phyloP scores from a whole-genome alignment of 345 rosid genomes.

The Hirschfeldia incana region DNA sequence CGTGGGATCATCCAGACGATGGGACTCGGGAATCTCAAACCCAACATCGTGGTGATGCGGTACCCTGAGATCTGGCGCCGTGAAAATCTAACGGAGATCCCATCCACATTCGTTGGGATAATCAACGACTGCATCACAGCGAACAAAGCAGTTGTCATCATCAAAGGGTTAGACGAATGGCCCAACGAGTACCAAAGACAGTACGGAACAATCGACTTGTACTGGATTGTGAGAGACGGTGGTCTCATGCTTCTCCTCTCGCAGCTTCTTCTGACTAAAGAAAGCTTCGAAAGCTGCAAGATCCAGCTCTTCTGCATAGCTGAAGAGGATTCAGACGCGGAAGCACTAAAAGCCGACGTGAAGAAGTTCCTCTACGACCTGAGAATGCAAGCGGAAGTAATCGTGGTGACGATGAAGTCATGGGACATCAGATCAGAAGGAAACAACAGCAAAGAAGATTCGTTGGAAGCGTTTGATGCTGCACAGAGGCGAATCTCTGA shows the following conservation, averaged over 20 bases:
- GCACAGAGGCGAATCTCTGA: conserved; percentile 69
- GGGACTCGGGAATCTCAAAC: conserved; percentile 99
- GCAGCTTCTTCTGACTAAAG: conserved; percentile 96
- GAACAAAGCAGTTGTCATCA: conserved; percentile 96
- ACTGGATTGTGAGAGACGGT: conserved; percentile 98
- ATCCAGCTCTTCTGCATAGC: conserved; percentile 99
- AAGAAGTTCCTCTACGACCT: conserved; percentile 96
- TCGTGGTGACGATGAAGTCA: conserved; percentile 88
- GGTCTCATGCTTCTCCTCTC: conserved; percentile 99
- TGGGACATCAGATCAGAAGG: conserved; percentile 77
- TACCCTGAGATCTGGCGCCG: conserved; percentile 99
- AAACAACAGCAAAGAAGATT: conserved; percentile 66
- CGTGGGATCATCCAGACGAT: conserved; percentile 97
- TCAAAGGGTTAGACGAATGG: conserved; percentile 99
- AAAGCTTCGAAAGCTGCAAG: conserved; percentile 97
- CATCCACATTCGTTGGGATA: conserved; percentile 85
- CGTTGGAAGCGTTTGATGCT: conserved; percentile 70
- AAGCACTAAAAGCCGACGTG: conserved; percentile 90
- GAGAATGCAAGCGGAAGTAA: conserved; percentile 98
- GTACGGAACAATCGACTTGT: conserved; percentile 93
- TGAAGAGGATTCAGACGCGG: conserved; percentile 97
- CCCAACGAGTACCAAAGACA: conserved; percentile 97
- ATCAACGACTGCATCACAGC: conserved; percentile 95
- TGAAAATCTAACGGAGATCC: conserved; percentile 89
- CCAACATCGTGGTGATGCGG: conserved; percentile 96